These are phyloP conservation scores for Globisporangium apiculatum DNA, from an alignment of 352 stramenopile genomes.

Conservation along the genomic window DNA sequence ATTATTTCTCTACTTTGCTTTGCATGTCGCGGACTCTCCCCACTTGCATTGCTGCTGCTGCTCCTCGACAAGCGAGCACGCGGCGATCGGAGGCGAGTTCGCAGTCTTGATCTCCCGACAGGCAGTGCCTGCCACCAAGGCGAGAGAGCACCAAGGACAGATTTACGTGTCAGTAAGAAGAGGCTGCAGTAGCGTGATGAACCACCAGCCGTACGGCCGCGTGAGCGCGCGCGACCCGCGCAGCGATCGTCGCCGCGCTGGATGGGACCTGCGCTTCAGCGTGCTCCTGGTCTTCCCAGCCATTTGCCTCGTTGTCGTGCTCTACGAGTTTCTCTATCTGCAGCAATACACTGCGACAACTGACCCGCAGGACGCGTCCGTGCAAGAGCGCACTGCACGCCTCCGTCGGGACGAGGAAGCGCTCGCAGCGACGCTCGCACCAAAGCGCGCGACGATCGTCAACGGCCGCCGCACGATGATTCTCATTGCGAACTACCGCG, in stretches of 20 bases:
- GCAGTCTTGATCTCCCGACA: too few species aligned
- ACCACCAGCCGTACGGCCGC: conserved; percentile 38
- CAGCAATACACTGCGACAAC: conserved; percentile 48
- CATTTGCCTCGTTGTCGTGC: conserved; percentile 62
- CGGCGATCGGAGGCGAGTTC: too few species aligned
- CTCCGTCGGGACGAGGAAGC: conserved; percentile 22
- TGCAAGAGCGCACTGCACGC: conserved; percentile 21
- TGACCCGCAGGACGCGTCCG: conserved; percentile 20
- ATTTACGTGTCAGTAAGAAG: too few species aligned
- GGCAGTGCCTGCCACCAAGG: too few species aligned
- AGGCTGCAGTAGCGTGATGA: conserved; percentile 1
- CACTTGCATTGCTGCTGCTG: too few species aligned
- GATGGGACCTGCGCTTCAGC: conserved; percentile 46
- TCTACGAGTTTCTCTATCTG: conserved; percentile 78
- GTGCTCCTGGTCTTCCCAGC: conserved; percentile 63
- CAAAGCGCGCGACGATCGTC: conserved; percentile 26
- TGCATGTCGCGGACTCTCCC: too few species aligned
- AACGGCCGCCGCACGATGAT: conserved; percentile 70
- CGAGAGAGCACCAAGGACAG: too few species aligned
- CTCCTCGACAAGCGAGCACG: too few species aligned
- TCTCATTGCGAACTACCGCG: conserved; percentile 77
- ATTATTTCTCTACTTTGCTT: too few species aligned
- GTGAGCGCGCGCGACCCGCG: conserved; percentile 41
- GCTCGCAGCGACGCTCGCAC: conserved; percentile 11
- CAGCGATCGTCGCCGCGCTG: conserved; percentile 20